These are phyloP conservation scores for Nannizzia gypsea DNA, from an alignment of 2,329 filamentous ascomycete genomes.

Conservation along the genomic window DNA sequence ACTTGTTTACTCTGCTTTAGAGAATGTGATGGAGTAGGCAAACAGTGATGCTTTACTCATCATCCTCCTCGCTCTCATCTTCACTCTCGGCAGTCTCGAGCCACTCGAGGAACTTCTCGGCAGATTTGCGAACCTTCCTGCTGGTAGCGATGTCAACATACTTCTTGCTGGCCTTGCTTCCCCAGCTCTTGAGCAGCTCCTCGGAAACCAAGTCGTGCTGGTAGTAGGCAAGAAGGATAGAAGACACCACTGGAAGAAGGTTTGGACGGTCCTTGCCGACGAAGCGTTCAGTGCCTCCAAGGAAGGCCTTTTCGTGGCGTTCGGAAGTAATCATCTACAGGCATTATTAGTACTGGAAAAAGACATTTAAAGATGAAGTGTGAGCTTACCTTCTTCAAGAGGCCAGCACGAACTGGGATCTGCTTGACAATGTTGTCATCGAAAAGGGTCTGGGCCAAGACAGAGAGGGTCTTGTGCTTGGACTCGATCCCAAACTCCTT, in stretches of 20 bases:
- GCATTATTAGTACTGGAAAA: neutral
- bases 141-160: conserved; percentile 82
- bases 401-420: conserved; percentile 66
- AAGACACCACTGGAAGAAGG: conserved; percentile 64
- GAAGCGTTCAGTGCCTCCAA: conserved; percentile 90
- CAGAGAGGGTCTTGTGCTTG: conserved; percentile 87
- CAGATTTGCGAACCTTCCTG: conserved; percentile 91
- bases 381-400: conserved; percentile 69
- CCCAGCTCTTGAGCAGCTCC: conserved; percentile 83
- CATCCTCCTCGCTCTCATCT: conserved; percentile 54
- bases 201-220: conserved; percentile 80
- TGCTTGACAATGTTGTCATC: conserved; percentile 80
- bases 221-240: conserved; percentile 82
- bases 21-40: neutral
- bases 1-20: neutral
- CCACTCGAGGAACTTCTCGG: conserved; percentile 89
- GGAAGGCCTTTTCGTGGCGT: conserved; percentile 86
- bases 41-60: conserved; percentile 33
- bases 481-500: conserved; percentile 87
- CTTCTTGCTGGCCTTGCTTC: conserved; percentile 93
- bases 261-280: conserved; percentile 71
- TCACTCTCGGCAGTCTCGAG: conserved; percentile 72
- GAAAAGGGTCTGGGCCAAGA: conserved; percentile 88
- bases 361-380: neutral
- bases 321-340: conserved; percentile 69